Percentiles rank a stretch among this genome's conserved stretches.
Evolutionary conservation across 345 rosid genomes (phyloP).

Genomic region (Hibiscus trionum): DNA sequence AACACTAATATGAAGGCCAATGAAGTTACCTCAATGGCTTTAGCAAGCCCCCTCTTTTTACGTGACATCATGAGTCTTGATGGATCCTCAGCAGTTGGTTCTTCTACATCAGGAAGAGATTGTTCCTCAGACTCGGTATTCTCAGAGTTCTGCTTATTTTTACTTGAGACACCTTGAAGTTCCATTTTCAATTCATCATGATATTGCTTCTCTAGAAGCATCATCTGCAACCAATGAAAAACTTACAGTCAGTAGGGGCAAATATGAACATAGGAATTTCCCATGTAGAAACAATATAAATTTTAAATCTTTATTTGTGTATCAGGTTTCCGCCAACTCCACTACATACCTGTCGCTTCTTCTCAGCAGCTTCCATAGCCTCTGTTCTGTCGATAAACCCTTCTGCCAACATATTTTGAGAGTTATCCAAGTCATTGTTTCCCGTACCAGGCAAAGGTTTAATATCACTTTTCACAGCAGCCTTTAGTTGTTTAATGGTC

Average conservation of each 20-base stretch:
- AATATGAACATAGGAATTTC: neutral
- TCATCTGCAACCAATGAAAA: slow-evolving; percentile 47
- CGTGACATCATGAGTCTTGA: slow-evolving; percentile 45
- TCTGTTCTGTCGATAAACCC: slow-evolving; percentile 63
- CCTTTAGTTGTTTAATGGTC: slow-evolving; percentile 60
- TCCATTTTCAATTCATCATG: slow-evolving; percentile 74
- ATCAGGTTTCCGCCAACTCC: neutral
- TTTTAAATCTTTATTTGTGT: neutral
- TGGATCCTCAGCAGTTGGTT: slow-evolving; percentile 37
- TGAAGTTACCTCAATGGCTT: slow-evolving; percentile 58
- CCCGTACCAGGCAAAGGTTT: slow-evolving; percentile 82
- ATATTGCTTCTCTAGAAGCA: slow-evolving; percentile 64
- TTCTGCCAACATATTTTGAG: slow-evolving; percentile 64
- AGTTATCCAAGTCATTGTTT: slow-evolving; percentile 64
- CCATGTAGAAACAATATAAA: neutral
- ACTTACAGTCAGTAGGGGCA: neutral
- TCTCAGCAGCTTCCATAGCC: slow-evolving; percentile 69
- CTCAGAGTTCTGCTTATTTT: slow-evolving; percentile 19
- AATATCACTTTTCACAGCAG: slow-evolving; percentile 72
- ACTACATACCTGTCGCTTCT: slow-evolving; percentile 44
- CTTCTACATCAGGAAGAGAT: slow-evolving; percentile 20
- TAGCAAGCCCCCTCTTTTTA: slow-evolving; percentile 50
- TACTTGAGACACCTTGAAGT: slow-evolving; percentile 29
- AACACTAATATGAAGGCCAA: neutral
- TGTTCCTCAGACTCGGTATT: slow-evolving; percentile 30